Evolutionary conservation across 2,329 filamentous ascomycete species (phyloP).

Genomic region (Phyllosticta citriasiana): DNA sequence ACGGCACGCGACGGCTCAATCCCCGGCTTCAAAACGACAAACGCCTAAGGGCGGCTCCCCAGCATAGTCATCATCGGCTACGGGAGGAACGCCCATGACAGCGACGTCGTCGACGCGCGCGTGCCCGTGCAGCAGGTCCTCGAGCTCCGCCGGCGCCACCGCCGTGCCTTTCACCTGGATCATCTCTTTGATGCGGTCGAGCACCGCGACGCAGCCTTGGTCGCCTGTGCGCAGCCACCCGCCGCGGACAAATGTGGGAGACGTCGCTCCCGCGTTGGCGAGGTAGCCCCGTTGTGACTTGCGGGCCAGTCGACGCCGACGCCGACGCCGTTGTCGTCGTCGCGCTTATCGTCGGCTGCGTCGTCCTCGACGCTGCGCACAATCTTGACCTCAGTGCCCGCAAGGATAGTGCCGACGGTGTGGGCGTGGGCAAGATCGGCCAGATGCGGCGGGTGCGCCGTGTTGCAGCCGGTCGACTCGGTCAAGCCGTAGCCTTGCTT

Average conservation of each 20-base stretch:
- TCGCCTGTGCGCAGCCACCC: constrained; percentile 50
- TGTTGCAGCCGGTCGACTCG: constrained; percentile 54
- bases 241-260: constrained; percentile 36
- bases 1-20: constrained; percentile 19
- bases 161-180: constrained; percentile 58
- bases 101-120: constrained; percentile 47
- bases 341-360: constrained; percentile 15
- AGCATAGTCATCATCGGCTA: constrained; percentile 39
- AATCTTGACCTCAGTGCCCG: constrained; percentile 51
- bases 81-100: constrained; percentile 36
- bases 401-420: constrained; percentile 46
- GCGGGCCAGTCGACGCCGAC: constrained; percentile 38
- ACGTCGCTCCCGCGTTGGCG: constrained; percentile 33
- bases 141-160: constrained; percentile 54
- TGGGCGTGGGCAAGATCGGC: constrained; percentile 50
- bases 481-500: constrained; percentile 63
- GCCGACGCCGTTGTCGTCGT: constrained; percentile 16
- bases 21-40: constrained; percentile 31
- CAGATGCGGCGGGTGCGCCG: constrained; percentile 46
- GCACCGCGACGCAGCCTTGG: constrained; percentile 48
- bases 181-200: constrained; percentile 57
- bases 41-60: constrained; percentile 37
- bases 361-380: constrained; percentile 37
- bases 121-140: constrained; percentile 52
- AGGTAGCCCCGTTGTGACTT: constrained; percentile 43